Conservation (phyloP, 768 basidiomycete genomes). For the Auriscalpium vulgare region DNA sequence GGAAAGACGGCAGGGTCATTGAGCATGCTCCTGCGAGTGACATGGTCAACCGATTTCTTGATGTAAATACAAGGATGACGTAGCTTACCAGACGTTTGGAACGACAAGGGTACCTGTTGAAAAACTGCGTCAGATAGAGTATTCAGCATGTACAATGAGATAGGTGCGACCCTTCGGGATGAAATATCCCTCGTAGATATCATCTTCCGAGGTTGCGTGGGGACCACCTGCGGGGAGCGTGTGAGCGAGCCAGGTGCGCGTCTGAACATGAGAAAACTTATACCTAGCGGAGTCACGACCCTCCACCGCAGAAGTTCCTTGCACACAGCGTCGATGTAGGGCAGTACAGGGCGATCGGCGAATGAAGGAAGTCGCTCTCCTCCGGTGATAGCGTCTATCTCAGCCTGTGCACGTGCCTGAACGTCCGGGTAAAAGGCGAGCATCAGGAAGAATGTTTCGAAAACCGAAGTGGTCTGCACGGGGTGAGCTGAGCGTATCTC, state of each 20-base stretch:
- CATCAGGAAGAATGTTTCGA: constrained; percentile 21
- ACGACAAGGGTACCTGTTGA: background rate
- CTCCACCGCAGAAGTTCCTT: constrained; percentile 48
- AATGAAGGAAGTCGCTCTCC: constrained; percentile 45
- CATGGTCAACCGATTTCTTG: background rate
- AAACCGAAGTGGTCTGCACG: constrained; percentile 16
- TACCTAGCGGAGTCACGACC: constrained; percentile 44
- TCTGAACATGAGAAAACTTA: constrained; percentile 14
- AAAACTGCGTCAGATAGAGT: background rate
- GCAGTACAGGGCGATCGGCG: constrained; percentile 40
- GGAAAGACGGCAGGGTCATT: constrained; percentile 16
- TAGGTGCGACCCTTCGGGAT: constrained; percentile 43
- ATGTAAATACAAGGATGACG: background rate
- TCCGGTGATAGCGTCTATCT: constrained; percentile 51
- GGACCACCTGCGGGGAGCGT: constrained; percentile 19
- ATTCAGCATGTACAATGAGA: background rate
- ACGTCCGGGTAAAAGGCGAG: constrained; percentile 13
- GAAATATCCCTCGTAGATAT: constrained; percentile 43
- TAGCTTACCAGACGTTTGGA: background rate
- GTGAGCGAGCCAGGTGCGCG: too few species aligned
- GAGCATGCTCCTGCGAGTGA: constrained; percentile 5
- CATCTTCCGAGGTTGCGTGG: constrained; percentile 48
- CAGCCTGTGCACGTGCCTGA: constrained; percentile 45
- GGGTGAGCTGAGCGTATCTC: too few species aligned
- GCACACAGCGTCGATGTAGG: constrained; percentile 45